A percentile compares a stretch with the other conserved stretches of the same genome.
Conservation (phyloP, 768 basidiomycete genomes). For the Suillus luteus region DNA sequence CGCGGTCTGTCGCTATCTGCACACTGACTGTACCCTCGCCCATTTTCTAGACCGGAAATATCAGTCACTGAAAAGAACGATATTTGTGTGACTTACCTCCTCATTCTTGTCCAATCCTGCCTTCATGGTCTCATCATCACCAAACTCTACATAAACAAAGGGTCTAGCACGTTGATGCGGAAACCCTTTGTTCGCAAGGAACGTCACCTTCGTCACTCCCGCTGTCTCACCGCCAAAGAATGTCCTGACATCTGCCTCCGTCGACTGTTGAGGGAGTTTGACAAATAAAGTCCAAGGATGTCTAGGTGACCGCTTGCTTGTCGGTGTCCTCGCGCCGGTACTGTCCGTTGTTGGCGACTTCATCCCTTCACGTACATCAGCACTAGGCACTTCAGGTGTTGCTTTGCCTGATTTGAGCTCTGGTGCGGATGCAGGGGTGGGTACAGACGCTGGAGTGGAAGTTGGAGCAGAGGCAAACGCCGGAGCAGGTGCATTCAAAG, state of each 20-base stretch:
- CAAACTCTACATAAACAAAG: conserved; percentile 88
- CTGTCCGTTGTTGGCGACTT: conserved; percentile 63
- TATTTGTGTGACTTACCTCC: conserved; percentile 48
- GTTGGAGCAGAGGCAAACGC: background rate
- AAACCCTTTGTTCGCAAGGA: conserved; percentile 22
- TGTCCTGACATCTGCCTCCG: conserved; percentile 68
- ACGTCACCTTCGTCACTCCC: conserved; percentile 68
- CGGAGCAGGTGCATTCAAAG: conserved; percentile 17
- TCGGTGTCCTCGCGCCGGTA: conserved; percentile 71
- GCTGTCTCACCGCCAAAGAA: conserved; percentile 74
- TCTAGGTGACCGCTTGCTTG: conserved; percentile 57
- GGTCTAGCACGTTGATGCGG: conserved; percentile 53
- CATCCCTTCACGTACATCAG: conserved; percentile 37
- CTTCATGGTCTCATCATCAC: conserved; percentile 84
- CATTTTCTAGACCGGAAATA: conserved; percentile 53
- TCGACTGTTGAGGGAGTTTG: conserved; percentile 55
- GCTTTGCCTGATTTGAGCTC: conserved; percentile 42
- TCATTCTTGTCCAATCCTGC: conserved; percentile 73
- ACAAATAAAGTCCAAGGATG: conserved; percentile 89
- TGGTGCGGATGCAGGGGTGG: background rate
- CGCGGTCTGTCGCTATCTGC: conserved; percentile 67
- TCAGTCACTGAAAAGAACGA: conserved; percentile 15
- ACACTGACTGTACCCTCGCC: conserved; percentile 68
- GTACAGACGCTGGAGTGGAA: background rate
- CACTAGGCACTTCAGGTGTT: conserved; percentile 34